Evolutionary conservation across 805 yeast species (phyloP).

Genomic region (Lachancea dasiensis): DNA sequence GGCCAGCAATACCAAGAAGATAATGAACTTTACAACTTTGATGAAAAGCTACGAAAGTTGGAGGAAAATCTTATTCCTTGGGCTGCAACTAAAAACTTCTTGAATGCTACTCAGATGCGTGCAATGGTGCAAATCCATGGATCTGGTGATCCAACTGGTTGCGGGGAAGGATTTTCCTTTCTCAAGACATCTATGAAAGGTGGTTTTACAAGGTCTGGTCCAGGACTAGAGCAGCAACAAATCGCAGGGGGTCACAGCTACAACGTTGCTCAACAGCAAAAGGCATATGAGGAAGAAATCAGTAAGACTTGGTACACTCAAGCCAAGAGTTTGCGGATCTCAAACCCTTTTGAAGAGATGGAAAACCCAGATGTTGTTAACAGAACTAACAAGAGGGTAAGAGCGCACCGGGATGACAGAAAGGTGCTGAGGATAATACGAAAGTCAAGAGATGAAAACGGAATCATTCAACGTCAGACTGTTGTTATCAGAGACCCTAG

Average conservation of each 20-base stretch:
- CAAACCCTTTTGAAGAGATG: constrained; percentile 34
- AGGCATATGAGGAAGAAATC: constrained; percentile 86
- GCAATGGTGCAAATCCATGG: constrained; percentile 95
- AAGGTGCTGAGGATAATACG: constrained; percentile 63
- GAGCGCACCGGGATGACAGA: constrained; percentile 26
- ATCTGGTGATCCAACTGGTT: constrained; percentile 90
- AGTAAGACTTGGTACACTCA: constrained; percentile 86
- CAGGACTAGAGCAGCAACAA: constrained; percentile 31
- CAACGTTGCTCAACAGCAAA: constrained; percentile 80
- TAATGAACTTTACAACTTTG: constrained; percentile 48
- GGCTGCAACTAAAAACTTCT: constrained; percentile 88
- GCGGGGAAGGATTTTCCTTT: constrained; percentile 84
- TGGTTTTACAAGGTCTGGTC: constrained; percentile 52
- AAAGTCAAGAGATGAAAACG: constrained; percentile 76
- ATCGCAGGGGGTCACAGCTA: constrained; percentile 61
- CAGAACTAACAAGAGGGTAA: constrained; percentile 28
- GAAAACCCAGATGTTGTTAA: constrained; percentile 35
- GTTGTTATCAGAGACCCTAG: constrained; percentile 80
- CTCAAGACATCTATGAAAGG: constrained; percentile 92
- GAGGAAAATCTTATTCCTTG: constrained; percentile 90
- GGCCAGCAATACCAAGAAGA: constrained; percentile 90
- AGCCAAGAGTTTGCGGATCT: constrained; percentile 47
- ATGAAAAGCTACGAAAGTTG: constrained; percentile 49
- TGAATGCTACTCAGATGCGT: constrained; percentile 91
- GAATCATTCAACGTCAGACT: constrained; percentile 73